Evolutionary conservation across 2,329 filamentous ascomycete genomes (phyloP).

Genomic region (Byssochlamys sp.): DNA sequence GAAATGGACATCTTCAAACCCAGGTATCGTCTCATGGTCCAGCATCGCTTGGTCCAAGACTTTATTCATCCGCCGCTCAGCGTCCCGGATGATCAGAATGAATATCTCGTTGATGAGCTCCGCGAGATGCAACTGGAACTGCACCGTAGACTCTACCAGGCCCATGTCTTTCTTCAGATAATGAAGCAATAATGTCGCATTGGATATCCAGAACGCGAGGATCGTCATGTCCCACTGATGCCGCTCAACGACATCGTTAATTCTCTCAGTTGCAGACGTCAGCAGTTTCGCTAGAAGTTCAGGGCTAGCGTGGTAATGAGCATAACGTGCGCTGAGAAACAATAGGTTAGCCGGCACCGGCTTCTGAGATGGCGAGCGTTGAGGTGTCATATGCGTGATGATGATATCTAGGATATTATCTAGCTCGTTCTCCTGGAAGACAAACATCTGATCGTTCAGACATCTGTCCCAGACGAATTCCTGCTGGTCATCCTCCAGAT

Average conservation of each 20-base stretch:
- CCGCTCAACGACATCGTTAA: slow-evolving; percentile 89
- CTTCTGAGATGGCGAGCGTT: slow-evolving; percentile 91
- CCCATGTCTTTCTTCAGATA: slow-evolving; percentile 92
- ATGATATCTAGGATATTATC: slow-evolving; percentile 87
- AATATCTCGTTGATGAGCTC: slow-evolving; percentile 98
- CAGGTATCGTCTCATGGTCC: slow-evolving; percentile 94
- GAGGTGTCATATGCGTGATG: slow-evolving; percentile 95
- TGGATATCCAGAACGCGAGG: slow-evolving; percentile 96
- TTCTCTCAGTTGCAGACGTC: slow-evolving; percentile 81
- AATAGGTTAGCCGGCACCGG: slow-evolving; percentile 95
- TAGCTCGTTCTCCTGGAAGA: slow-evolving; percentile 90
- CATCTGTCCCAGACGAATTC: slow-evolving; percentile 95
- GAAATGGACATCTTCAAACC: slow-evolving; percentile 91
- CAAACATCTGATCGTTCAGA: slow-evolving; percentile 97
- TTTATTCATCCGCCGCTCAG: slow-evolving; percentile 91
- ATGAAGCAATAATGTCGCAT: slow-evolving; percentile 86
- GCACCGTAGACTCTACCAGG: slow-evolving; percentile 66
- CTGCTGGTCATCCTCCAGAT: slow-evolving; percentile 77
- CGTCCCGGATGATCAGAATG: slow-evolving; percentile 91
- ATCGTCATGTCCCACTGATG: slow-evolving; percentile 99
- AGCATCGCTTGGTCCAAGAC: slow-evolving; percentile 87
- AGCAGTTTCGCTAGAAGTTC: slow-evolving; percentile 76
- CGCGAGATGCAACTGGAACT: slow-evolving; percentile 85
- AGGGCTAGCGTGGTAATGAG: slow-evolving; percentile 84
- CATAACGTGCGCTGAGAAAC: slow-evolving; percentile 89